Conservation (phyloP, 805 yeast species). For the Cyberlindnera meyerae region DNA sequence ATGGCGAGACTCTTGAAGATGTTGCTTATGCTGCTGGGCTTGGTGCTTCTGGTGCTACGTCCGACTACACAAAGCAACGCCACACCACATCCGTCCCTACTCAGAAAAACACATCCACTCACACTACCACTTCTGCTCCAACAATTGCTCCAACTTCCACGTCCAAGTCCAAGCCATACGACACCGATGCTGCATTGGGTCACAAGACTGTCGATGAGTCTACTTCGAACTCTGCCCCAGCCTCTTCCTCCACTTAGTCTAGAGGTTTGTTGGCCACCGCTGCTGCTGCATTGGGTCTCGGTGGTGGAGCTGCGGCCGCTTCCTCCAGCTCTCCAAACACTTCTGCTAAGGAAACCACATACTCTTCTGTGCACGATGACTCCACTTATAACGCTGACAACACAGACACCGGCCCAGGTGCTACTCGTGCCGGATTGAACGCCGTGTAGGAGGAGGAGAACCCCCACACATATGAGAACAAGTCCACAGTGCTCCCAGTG, state of each 20-base stretch:
- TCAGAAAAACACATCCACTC: too few relatives aligned
- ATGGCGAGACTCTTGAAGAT: conserved; percentile 7
- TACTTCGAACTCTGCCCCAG: conserved; percentile 4
- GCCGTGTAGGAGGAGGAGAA: conserved; percentile 3
- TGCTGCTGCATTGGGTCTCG: conserved; percentile 13
- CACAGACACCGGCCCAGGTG: conserved; percentile 15
- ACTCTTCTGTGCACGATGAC: too few relatives aligned
- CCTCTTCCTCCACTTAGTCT: conserved; percentile 3
- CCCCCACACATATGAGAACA: conserved; percentile 16
- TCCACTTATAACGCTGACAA: conserved; percentile 1
- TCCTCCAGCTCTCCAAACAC: conserved; percentile 4
- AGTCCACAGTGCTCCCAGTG: conserved; percentile 23
- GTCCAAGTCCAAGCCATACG: conserved; percentile 3
- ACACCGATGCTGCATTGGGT: conserved; percentile 8
- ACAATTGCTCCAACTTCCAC: not conserved
- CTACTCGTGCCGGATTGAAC: conserved; percentile 17
- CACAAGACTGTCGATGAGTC: too few relatives aligned
- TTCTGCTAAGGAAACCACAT: conserved; percentile 1
- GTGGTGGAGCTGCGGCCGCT: conserved; percentile 10
- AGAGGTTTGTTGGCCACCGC: conserved; percentile 11
- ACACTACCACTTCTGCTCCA: too few relatives aligned
- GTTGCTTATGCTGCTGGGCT: conserved; percentile 6
- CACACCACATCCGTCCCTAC: too few relatives aligned
- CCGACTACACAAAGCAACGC: conserved; percentile 1
- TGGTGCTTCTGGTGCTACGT: conserved; percentile 6